phyloP scores from a whole-genome alignment of 192 early-diverging fungal species.

The Haplosporangium gracile region DNA sequence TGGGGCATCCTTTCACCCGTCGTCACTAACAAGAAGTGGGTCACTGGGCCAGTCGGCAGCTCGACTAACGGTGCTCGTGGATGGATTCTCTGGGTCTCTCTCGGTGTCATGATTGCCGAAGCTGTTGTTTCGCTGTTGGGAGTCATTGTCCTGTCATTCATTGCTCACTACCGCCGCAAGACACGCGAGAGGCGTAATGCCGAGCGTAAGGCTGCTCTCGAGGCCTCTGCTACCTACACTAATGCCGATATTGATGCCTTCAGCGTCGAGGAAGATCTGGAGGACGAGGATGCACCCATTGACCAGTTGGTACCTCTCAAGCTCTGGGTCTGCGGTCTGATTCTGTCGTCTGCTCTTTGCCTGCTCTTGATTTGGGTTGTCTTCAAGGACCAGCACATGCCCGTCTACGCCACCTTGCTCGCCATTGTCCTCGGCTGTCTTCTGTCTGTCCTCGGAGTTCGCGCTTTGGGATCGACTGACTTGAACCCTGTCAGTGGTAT shows the following conservation, averaged over 20 bases:
- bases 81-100: slow-evolving; percentile 87
- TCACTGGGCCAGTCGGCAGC: slow-evolving; percentile 75
- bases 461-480: slow-evolving; percentile 86
- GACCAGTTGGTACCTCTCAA: slow-evolving; percentile 71
- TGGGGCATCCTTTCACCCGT: slow-evolving; percentile 84
- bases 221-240: slow-evolving; percentile 35
- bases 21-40: slow-evolving; percentile 75
- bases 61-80: slow-evolving; percentile 80
- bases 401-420: slow-evolving; percentile 75
- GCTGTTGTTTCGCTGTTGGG: slow-evolving; percentile 72
- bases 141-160: slow-evolving; percentile 57
- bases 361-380: slow-evolving; percentile 72
- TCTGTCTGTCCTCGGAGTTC: slow-evolving; percentile 83
- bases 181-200: slow-evolving; percentile 20
- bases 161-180: slow-evolving; percentile 59
- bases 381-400: slow-evolving; percentile 71
- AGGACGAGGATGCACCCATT: slow-evolving; percentile 63
- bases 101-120: slow-evolving; percentile 87
- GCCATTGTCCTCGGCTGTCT: slow-evolving; percentile 82
- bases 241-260: slow-evolving; percentile 31
- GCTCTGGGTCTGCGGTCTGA: slow-evolving; percentile 74
- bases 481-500: slow-evolving; percentile 88
- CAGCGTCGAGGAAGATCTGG: slow-evolving; percentile 20
- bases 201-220: slow-evolving; percentile 23
- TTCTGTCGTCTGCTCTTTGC: slow-evolving; percentile 70